A percentile compares a stretch with the other conserved stretches of the same genome.
Conservation (phyloP, 2,329 filamentous ascomycete genomes). For the Colletotrichum caudatum region DNA sequence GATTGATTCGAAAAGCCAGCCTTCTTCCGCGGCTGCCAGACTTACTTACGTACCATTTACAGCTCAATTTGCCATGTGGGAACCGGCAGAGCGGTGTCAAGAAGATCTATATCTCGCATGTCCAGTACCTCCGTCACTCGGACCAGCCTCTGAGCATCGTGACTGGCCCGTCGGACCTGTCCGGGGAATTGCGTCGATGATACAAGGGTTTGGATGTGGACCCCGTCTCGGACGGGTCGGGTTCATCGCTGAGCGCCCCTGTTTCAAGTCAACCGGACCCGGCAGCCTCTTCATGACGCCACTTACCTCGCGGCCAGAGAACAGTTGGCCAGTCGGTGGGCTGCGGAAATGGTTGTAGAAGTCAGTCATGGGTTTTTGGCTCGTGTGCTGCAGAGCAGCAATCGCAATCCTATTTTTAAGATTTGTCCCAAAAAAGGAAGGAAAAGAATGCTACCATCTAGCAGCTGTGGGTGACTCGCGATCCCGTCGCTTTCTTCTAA, state of each 20-base stretch:
- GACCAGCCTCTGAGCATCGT: background rate
- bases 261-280: slow-evolving; percentile 19
- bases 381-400: slow-evolving; percentile 16
- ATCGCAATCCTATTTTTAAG: slow-evolving; percentile 16
- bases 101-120: slow-evolving; percentile 10
- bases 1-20: background rate
- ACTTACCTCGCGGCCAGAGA: slow-evolving; percentile 9
- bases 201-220: slow-evolving; percentile 12
- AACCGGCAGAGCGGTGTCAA: background rate
- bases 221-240: slow-evolving; percentile 6
- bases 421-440: background rate
- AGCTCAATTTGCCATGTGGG: background rate
- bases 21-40: background rate
- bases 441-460: slow-evolving; percentile 1
- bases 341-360: background rate
- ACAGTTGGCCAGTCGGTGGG: background rate
- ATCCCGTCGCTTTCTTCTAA: slow-evolving; percentile 10
- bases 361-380: slow-evolving; percentile 2
- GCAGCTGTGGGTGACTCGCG: slow-evolving; percentile 1
- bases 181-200: background rate
- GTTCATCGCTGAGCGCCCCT: slow-evolving; percentile 13
- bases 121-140: background rate
- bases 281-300: background rate
- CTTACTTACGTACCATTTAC: background rate
- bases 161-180: slow-evolving; percentile 2